Percentiles rank a stretch among this genome's conserved stretches.
These are phyloP conservation scores for Cephalotrichum gorgonifer DNA, from an alignment of 2,329 filamentous ascomycete species.

Conservation along the genomic window DNA sequence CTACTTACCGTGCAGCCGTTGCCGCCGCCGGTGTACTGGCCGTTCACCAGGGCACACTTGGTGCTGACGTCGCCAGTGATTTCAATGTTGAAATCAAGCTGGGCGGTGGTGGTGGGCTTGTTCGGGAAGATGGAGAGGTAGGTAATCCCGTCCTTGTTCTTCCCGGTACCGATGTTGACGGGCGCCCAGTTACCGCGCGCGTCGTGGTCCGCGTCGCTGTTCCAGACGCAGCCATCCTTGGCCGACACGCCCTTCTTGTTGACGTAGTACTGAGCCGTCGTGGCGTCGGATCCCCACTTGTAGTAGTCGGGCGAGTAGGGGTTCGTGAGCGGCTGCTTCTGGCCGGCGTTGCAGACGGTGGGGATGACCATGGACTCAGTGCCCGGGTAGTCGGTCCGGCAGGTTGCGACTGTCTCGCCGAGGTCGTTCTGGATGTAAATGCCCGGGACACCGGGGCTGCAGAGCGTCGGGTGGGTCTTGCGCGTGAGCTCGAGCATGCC, in stretches of 20 bases:
- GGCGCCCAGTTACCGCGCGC: conserved; percentile 78
- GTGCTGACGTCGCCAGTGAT: conserved; percentile 54
- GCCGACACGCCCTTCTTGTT: conserved; percentile 66
- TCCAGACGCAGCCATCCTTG: conserved; percentile 68
- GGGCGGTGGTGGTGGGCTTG: conserved; percentile 57
- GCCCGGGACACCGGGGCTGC: conserved; percentile 59
- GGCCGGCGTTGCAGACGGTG: conserved; percentile 50
- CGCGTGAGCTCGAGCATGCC: conserved; percentile 75
- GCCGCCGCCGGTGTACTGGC: conserved; percentile 45
- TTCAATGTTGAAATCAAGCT: conserved; percentile 69
- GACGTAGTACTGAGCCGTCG: conserved; percentile 93
- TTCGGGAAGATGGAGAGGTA: conserved; percentile 85
- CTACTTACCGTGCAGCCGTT: conserved; percentile 73
- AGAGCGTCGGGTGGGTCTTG: conserved; percentile 55
- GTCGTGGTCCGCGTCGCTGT: conserved; percentile 32
- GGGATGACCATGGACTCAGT: conserved; percentile 83
- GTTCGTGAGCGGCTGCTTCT: conserved; percentile 58
- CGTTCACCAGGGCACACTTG: conserved; percentile 56
- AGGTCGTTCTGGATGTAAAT: conserved; percentile 71
- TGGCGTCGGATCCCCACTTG: conserved; percentile 60
- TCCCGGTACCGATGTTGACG: conserved; percentile 73
- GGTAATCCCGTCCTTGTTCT: conserved; percentile 50
- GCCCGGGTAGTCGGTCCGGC: conserved; percentile 94
- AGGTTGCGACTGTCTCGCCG: conserved; percentile 56
- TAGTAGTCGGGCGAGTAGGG: conserved; percentile 66